These are phyloP conservation scores for Ammopiptanthus mongolicus DNA, from an alignment of 306 rosid species.

Conservation along the genomic window DNA sequence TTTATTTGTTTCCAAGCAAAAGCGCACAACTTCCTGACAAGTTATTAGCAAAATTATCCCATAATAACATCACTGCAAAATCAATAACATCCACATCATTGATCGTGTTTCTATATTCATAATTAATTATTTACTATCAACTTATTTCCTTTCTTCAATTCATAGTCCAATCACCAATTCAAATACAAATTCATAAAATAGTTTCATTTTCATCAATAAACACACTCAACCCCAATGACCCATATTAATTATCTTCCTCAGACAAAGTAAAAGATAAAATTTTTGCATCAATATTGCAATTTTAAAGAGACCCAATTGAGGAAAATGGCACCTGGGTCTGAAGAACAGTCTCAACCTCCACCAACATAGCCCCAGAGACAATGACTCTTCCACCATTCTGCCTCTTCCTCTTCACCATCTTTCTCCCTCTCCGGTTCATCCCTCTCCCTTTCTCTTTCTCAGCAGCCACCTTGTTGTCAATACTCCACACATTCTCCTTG, in stretches of 20 bases:
- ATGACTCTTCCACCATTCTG: slow-evolving; percentile 39
- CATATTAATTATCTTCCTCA: not conserved
- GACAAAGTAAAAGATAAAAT: slow-evolving; percentile 14
- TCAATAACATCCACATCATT: not conserved
- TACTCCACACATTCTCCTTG: slow-evolving; percentile 84
- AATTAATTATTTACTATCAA: not conserved
- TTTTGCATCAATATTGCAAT: not conserved
- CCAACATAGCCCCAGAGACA: slow-evolving; percentile 77
- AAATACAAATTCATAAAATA: not conserved
- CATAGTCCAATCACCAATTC: not conserved
- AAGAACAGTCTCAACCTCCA: slow-evolving; percentile 81
- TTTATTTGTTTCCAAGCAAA: not conserved
- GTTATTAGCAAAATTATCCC: not conserved
- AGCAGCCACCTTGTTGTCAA: slow-evolving; percentile 52
- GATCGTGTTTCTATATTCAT: not conserved
- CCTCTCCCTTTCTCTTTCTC: slow-evolving; percentile 32
- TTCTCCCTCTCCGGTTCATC: slow-evolving; percentile 41
- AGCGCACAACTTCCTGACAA: not conserved
- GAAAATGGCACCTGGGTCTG: slow-evolving; percentile 66
- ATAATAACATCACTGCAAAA: not conserved
- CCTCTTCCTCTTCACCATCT: slow-evolving; percentile 39
- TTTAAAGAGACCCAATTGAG: slow-evolving; percentile 3
- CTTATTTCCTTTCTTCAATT: not conserved
- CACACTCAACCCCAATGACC: not conserved
- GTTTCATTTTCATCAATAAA: not conserved